Base-by-base conservation (phyloP, 208 protist species). In the Wallacemonas sp. region DNA sequence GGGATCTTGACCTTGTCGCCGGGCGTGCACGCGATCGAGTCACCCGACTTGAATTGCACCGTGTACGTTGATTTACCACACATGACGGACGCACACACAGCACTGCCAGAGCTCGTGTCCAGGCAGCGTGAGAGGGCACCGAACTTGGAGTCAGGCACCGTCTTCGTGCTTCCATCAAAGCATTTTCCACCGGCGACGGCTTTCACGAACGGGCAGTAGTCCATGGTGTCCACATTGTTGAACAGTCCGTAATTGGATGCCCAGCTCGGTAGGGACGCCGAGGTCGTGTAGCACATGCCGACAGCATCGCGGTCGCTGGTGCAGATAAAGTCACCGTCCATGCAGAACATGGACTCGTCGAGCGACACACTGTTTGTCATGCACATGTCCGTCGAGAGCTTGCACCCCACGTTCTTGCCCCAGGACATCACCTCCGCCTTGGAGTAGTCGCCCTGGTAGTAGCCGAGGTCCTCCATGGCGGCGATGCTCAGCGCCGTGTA, bases 401-500 rank as follows among this genome's bases (percentile, higher is more conserved):
- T 29, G 64, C 89, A 96, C 22, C 91, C 89, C 0, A 50, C 31
- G 14, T 82, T 67, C 18, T 63, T 31, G 45, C 86, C 92, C 87
- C 86, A 97, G 28, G 45, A 10, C 77, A 97, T 88, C 22, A n/a
- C 57, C 46, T 95, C 82, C 1, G 79, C 85, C 41, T 77, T 81
- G 48, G 11, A 64, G 70, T 81, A 94, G 69, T 86, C 72, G 18
- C 67, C 84, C 18, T 57, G 39, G 79, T 97, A 98, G 65, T 76
- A 93, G 29, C 84, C 84, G 1, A 87, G 57, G 68, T 96, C 89
- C 28, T 92, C 66, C 41, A 98, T 89, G 2, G 79, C 42, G 2
- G 91, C 75, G 46, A 98, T 67, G 11, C 93, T 98, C 5, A 98
- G 55, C 3, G 67, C 71, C 14, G 62, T 91, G 72, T 84, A 89